Conservation (phyloP, 2,329 filamentous ascomycete genomes). For the Aureobasidium leucospermi region DNA sequence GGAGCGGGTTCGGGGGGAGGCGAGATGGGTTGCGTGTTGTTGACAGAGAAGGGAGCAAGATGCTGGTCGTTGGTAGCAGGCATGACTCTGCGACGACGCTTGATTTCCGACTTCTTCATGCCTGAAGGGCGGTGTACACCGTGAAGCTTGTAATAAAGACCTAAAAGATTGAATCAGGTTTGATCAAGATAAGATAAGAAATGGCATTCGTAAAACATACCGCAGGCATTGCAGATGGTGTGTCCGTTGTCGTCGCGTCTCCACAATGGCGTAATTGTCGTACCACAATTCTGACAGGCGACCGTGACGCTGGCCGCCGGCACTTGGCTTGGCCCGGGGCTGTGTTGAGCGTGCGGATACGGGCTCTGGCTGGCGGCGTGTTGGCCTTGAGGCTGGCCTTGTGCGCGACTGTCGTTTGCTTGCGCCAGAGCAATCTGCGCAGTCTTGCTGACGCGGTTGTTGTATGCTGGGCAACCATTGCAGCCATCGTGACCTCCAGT, state of each 20-base stretch:
- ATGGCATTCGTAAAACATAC: conserved; percentile 46
- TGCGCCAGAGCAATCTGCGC: conserved; percentile 59
- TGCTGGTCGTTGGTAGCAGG: conserved; percentile 56
- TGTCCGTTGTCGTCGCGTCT: conserved; percentile 87
- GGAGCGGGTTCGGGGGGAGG: conserved; percentile 29
- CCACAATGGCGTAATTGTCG: conserved; percentile 94
- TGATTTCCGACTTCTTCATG: conserved; percentile 99
- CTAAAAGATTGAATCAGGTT: conserved; percentile 38
- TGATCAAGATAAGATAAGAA: conserved; percentile 6
- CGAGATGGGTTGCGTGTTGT: conserved; percentile 34
- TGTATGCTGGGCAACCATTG: conserved; percentile 92
- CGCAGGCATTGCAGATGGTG: conserved; percentile 97
- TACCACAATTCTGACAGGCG: conserved; percentile 94
- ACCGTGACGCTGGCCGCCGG: conserved; percentile 60
- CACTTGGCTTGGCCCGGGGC: conserved; percentile 2
- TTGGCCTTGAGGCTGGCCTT: neutral
- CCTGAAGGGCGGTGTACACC: conserved; percentile 85
- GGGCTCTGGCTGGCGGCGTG: conserved; percentile 11
- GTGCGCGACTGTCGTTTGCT: conserved; percentile 17
- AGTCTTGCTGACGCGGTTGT: conserved; percentile 88
- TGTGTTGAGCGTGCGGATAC: conserved; percentile 16
- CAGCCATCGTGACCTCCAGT: conserved; percentile 93
- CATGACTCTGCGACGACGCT: conserved; percentile 88
- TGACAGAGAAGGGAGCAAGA: conserved; percentile 24
- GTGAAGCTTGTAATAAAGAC: conserved; percentile 93